Evolutionary conservation across 495 filamentous ascomycete genomes (phyloP).

Genomic region (Hyaloscypha variabilis): DNA sequence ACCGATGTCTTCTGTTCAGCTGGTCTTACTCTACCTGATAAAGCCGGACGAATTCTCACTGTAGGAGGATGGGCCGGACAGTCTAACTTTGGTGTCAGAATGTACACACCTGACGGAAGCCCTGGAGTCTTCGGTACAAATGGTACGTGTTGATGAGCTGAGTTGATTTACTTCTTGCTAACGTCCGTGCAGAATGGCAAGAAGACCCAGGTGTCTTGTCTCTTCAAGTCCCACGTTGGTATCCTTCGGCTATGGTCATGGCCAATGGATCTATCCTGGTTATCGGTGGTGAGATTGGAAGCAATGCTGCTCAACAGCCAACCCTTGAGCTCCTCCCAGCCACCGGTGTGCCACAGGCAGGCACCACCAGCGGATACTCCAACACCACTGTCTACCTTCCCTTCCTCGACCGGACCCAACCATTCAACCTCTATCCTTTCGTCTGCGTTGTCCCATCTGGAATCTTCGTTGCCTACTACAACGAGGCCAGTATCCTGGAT

Average conservation of each 20-base stretch:
- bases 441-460: slow-evolving; percentile 55
- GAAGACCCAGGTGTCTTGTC: slow-evolving; percentile 59
- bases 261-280: slow-evolving; percentile 68
- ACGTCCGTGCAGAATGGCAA: slow-evolving; percentile 53
- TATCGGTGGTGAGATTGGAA: slow-evolving; percentile 64
- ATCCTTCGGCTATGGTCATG: slow-evolving; percentile 67
- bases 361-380: slow-evolving; percentile 24
- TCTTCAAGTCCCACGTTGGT: slow-evolving; percentile 66
- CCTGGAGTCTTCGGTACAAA: slow-evolving; percentile 56
- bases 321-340: slow-evolving; percentile 59
- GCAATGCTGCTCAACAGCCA: slow-evolving; percentile 61
- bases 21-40: slow-evolving; percentile 63
- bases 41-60: slow-evolving; percentile 62
- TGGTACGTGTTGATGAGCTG: background rate
- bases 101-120: slow-evolving; percentile 65
- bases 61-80: slow-evolving; percentile 68
- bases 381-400: slow-evolving; percentile 49
- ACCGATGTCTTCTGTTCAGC: slow-evolving; percentile 68
- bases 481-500: slow-evolving; percentile 66
- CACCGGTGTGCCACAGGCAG: slow-evolving; percentile 24
- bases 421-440: slow-evolving; percentile 68
- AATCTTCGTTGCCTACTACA: slow-evolving; percentile 68
- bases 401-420: slow-evolving; percentile 64
- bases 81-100: slow-evolving; percentile 62
- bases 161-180: background rate